phyloP scores from a whole-genome alignment of 176 grass and related monocot genomes.

The Phoenix roebelenii region DNA sequence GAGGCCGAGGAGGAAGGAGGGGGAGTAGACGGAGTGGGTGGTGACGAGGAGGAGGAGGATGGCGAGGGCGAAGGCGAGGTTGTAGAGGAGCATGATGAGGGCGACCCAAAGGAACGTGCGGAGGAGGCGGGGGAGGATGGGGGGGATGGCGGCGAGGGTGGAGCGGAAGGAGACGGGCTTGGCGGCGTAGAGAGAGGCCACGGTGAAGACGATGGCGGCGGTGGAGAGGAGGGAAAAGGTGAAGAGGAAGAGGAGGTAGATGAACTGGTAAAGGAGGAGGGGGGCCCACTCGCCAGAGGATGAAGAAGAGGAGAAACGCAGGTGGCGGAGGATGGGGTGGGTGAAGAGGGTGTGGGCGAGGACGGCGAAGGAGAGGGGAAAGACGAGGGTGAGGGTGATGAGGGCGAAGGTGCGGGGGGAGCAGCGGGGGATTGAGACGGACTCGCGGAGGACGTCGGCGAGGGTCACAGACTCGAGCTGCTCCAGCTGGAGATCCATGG shows the following conservation, averaged over 20 bases:
- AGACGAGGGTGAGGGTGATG: conserved; percentile 68
- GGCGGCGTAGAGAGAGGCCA: conserved; percentile 86
- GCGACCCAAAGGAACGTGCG: conserved; percentile 82
- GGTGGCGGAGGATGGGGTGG: conserved; percentile 63
- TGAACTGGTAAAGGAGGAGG: conserved; percentile 68
- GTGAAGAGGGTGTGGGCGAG: conserved; percentile 94
- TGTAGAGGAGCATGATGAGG: conserved; percentile 69
- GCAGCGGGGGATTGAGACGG: conserved; percentile 53
- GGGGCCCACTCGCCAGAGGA: conserved; percentile 32
- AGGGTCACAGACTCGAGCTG: conserved; percentile 54
- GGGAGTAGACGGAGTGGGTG: conserved; percentile 13
- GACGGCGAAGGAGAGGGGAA: conserved; percentile 83
- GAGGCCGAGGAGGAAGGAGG: conserved; percentile 33
- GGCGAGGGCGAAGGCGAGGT: conserved; percentile 41
- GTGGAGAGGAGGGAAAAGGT: conserved; percentile 95
- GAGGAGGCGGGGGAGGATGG: conserved; percentile 68
- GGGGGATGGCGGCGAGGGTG: conserved; percentile 52
- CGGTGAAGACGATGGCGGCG: conserved; percentile 79
- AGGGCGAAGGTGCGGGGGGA: conserved; percentile 74
- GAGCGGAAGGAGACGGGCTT: conserved; percentile 61
- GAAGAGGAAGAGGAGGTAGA: conserved; percentile 89
- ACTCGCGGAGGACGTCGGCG: conserved; percentile 51
- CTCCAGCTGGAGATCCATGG: conserved; percentile 39
- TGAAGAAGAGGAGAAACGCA: conserved; percentile 17
- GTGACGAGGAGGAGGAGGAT: conserved; percentile 37